Conservation (phyloP, 2,329 filamentous ascomycete species). For the Aspergillus costaricaensis region DNA sequence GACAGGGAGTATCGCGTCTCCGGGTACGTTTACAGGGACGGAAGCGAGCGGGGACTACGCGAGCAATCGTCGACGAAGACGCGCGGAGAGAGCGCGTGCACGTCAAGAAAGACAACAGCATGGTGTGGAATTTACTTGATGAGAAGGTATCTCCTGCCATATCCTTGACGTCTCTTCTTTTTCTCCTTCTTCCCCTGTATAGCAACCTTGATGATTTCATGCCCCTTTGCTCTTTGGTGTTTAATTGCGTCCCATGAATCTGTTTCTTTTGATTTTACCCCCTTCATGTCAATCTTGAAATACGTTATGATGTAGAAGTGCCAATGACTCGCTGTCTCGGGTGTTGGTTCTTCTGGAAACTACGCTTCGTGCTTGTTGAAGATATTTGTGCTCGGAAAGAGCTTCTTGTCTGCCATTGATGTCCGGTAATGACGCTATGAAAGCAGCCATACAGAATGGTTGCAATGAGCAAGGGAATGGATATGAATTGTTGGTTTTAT, state of each 20-base stretch:
- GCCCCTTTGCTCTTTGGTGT: conserved; percentile 4
- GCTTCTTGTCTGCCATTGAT: background rate
- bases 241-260: background rate
- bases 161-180: background rate
- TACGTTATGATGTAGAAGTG: background rate
- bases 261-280: background rate
- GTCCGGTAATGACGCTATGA: conserved; percentile 2
- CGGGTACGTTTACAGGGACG: conserved; percentile 49
- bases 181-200: conserved; percentile 8
- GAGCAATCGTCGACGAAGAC: conserved; percentile 54
- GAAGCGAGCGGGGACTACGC: conserved; percentile 55
- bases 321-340: background rate
- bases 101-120: conserved; percentile 48
- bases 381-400: background rate
- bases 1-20: conserved; percentile 44
- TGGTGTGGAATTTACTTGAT: conserved; percentile 53
- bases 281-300: conserved; percentile 1
- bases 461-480: conserved; percentile 2
- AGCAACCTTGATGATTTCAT: conserved; percentile 11
- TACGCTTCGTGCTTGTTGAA: background rate
- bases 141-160: background rate
- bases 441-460: background rate
- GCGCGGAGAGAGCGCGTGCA: conserved; percentile 54
- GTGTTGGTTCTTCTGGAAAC: background rate
- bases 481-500: background rate